These are phyloP conservation scores for Candida hispaniensis DNA, from an alignment of 805 yeast genomes.

Conservation along the genomic window DNA sequence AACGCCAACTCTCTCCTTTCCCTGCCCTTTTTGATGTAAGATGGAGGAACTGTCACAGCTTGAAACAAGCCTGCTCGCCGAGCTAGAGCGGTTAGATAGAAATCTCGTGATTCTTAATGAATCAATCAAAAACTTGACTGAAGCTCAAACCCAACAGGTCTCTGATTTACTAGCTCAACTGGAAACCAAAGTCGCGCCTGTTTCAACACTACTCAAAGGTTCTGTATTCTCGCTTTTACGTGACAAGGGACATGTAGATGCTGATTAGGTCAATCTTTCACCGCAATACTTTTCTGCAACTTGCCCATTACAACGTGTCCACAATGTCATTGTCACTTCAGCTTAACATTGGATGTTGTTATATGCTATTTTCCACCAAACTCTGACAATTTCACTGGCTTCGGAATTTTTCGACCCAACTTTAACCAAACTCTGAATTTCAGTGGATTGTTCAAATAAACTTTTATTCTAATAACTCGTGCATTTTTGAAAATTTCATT, in stretches of 20 bases:
- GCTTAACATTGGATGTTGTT: neutral
- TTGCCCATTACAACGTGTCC: too few relatives aligned
- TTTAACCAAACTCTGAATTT: neutral
- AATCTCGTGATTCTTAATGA: conserved; percentile 16
- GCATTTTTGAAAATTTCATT: too few relatives aligned
- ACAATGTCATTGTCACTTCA: conserved; percentile 6
- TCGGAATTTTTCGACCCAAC: neutral
- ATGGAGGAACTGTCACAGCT: too few relatives aligned
- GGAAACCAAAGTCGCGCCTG: conserved; percentile 53
- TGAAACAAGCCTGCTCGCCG: conserved; percentile 9
- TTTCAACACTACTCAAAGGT: conserved; percentile 56
- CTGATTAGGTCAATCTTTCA: too few relatives aligned
- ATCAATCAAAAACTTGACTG: conserved; percentile 17
- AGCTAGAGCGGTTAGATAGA: conserved; percentile 5
- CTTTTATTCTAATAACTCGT: too few relatives aligned
- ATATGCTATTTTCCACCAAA: too few relatives aligned
- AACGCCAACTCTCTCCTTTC: too few relatives aligned
- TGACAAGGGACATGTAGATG: conserved; percentile 34
- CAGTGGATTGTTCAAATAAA: too few relatives aligned
- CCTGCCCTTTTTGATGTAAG: too few relatives aligned
- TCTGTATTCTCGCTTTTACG: conserved; percentile 57
- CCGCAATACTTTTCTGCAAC: too few relatives aligned
- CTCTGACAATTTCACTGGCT: neutral
- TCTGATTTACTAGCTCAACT: conserved; percentile 45
- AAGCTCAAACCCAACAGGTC: conserved; percentile 28